Conservation (phyloP, 345 rosid species). For the Citrus cavaleriei region DNA sequence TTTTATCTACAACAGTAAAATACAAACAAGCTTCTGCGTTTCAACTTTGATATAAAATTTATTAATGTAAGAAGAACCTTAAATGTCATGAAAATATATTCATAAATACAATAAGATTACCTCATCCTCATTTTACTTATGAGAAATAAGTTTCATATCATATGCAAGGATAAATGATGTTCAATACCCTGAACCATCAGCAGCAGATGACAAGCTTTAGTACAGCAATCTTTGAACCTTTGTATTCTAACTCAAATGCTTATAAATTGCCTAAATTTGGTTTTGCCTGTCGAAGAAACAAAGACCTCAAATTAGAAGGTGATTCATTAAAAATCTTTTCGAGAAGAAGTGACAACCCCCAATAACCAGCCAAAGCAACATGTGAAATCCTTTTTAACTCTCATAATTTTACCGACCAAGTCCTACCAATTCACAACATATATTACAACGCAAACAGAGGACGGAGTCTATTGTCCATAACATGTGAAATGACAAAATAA, state of each 20-base stretch:
- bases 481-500: background rate
- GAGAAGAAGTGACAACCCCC: background rate
- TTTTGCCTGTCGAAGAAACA: conserved; percentile 41
- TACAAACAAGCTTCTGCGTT: background rate
- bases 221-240: background rate
- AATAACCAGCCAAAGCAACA: background rate
- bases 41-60: background rate
- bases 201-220: background rate
- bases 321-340: background rate
- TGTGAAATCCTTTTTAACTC: background rate
- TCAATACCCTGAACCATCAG: background rate
- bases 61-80: background rate
- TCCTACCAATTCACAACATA: background rate
- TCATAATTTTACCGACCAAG: background rate
- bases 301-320: conserved; percentile 7
- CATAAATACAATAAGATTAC: background rate
- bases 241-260: background rate
- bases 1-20: background rate
- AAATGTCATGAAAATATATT: background rate
- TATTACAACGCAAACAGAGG: background rate
- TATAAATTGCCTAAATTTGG: conserved; percentile 13
- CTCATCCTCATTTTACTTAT: background rate
- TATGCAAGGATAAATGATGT: background rate
- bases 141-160: background rate
- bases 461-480: background rate